Conservation (phyloP, 306 rosid genomes). For the Potentilla sterilis region DNA sequence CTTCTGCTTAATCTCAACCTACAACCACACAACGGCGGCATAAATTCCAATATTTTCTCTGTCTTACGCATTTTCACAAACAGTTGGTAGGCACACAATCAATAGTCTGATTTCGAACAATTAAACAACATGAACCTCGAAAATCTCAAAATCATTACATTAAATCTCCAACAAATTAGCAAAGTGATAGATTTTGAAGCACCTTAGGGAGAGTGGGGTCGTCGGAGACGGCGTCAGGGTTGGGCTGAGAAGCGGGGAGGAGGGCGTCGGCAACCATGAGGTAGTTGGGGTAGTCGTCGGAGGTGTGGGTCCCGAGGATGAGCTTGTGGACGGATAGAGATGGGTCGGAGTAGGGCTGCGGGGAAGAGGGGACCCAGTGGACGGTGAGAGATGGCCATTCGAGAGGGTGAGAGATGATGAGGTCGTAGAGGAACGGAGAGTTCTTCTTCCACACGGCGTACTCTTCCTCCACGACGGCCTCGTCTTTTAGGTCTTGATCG, state of each 20-base stretch:
- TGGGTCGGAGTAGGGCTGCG: slow-evolving; percentile 43
- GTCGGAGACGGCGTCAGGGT: slow-evolving; percentile 22
- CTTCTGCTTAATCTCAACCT: slow-evolving; percentile 67
- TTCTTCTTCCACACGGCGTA: slow-evolving; percentile 86
- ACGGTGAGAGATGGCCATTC: slow-evolving; percentile 97
- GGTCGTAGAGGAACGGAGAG: slow-evolving; percentile 72
- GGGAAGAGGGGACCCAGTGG: slow-evolving; percentile 54
- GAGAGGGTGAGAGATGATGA: slow-evolving; percentile 69
- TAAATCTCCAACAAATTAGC: neutral
- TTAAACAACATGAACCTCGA: neutral
- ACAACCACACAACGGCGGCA: slow-evolving; percentile 1
- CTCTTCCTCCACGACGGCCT: slow-evolving; percentile 59
- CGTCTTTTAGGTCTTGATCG: slow-evolving; percentile 22
- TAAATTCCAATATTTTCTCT: slow-evolving; percentile 9
- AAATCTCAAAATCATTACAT: neutral
- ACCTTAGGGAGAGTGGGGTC: slow-evolving; percentile 63
- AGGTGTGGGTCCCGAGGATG: slow-evolving; percentile 80
- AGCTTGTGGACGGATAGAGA: slow-evolving; percentile 64
- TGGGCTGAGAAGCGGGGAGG: slow-evolving; percentile 51
- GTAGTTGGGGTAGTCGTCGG: slow-evolving; percentile 58
- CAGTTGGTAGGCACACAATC: slow-evolving; percentile 25
- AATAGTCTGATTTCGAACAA: neutral
- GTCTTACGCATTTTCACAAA: slow-evolving; percentile 33
- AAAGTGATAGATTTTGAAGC: neutral
- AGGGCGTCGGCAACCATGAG: slow-evolving; percentile 68